Base-by-base conservation (phyloP, 495 filamentous ascomycete genomes). In the Trichoderma reesei region DNA sequence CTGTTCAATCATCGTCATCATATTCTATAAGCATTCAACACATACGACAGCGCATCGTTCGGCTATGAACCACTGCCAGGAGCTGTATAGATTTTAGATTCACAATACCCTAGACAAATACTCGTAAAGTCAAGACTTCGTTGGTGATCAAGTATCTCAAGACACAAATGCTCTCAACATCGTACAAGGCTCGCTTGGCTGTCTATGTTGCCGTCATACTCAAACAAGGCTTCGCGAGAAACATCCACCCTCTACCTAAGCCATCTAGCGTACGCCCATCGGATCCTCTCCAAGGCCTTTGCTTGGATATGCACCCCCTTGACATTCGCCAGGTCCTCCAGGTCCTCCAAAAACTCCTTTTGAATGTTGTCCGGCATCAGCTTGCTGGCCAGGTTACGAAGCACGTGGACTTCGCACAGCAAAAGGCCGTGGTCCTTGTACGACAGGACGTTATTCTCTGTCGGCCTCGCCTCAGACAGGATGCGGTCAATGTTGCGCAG, bases 351-450 rank as follows among this genome's bases (percentile, higher is more conserved):
- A 70, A 98, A 96, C 67, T 95, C 91, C 61, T 84, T 84, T 68
- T 88, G 82, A 31, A 96, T 82, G 26, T 87, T 78, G 3, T 82
- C 80, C 8, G 89, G 90, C 38, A 96, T 78, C 37, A 88, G 73
- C 11, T 69, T 73, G 62, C 78, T 78, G 0, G 89, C 89, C 37
- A 85, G 80, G 66, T 82, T 80, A 41, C 90, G 85, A 16, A 98
- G 75, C 38, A 88, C 79, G 64, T 96, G 90, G 6, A 90, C 86
- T 67, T 98, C 92, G 73, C 89, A 96, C 31, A 98, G 79, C 39
- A 98, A 79, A 39, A 96, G 80, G 36, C 94, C 94, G 67, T 93
- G 90, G 67, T 96, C 91, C 71, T 91, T 93, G 80, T 95, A 96
- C 3, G 85, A 84, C 31, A 97, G 79, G 65, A 88, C 78, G 6